Conservation (phyloP, 176 grass and related monocot genomes). For the Aegilops longissima region DNA sequence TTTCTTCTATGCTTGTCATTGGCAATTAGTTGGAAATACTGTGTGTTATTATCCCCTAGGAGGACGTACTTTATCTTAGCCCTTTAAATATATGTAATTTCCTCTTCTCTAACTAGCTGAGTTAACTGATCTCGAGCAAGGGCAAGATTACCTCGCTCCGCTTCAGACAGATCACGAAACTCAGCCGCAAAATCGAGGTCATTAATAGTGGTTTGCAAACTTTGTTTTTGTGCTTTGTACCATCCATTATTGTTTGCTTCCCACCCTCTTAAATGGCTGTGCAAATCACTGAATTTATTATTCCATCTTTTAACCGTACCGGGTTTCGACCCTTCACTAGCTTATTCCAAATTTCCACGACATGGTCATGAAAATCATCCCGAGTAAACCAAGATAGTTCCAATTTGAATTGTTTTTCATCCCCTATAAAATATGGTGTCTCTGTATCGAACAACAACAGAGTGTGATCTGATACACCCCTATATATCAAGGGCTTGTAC, state of each 20-base stretch:
- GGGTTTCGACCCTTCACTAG: neutral
- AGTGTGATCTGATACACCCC: neutral
- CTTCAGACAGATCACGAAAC: neutral
- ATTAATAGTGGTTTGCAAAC: neutral
- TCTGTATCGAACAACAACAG: neutral
- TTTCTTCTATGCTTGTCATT: too few species aligned
- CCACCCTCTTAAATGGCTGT: neutral
- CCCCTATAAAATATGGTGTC: neutral
- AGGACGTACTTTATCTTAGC: too few species aligned
- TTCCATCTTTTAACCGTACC: neutral
- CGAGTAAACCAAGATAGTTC: neutral
- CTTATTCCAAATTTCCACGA: neutral
- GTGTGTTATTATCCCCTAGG: too few species aligned
- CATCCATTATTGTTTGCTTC: neutral
- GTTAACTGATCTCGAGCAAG: neutral
- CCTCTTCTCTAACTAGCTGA: neutral
- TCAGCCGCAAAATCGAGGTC: neutral
- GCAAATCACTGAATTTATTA: neutral
- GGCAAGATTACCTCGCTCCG: neutral
- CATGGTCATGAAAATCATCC: too few species aligned
- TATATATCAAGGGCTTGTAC: neutral
- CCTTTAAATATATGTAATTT: too few species aligned
- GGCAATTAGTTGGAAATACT: too few species aligned
- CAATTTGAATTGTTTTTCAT: neutral
- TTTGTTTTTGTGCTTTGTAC: neutral